Conservation (phyloP, 2,329 filamentous ascomycete species). For the Trichoderma sp. region DNA sequence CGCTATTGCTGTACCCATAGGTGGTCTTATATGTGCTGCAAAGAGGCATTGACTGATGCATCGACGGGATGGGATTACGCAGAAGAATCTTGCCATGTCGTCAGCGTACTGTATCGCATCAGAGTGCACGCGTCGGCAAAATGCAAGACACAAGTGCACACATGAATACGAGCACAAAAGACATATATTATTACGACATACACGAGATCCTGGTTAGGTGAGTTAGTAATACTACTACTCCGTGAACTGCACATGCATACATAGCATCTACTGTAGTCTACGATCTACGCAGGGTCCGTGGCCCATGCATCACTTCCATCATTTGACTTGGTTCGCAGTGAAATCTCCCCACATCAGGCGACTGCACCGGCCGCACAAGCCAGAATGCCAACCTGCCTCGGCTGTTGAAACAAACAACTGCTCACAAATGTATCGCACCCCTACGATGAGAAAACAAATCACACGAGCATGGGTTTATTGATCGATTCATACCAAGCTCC, state of each 20-base stretch:
- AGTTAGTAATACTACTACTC: not conserved
- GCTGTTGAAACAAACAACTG: not conserved
- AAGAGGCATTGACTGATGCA: not conserved
- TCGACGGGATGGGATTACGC: not conserved
- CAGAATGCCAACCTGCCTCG: not conserved
- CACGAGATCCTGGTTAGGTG: not conserved
- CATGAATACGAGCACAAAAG: not conserved
- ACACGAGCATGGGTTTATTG: not conserved
- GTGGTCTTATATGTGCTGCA: not conserved
- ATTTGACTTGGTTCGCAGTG: not conserved
- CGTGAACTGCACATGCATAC: too few species aligned
- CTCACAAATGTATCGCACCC: not conserved
- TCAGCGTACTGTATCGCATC: not conserved
- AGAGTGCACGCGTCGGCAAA: not conserved
- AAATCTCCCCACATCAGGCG: not conserved
- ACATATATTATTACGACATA: not conserved
- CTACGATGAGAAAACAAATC: not conserved
- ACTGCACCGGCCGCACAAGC: not conserved
- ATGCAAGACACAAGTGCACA: not conserved
- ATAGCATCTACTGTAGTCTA: not conserved
- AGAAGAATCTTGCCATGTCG: not conserved
- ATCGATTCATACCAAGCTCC: not conserved
- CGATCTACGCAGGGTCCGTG: slow-evolving; percentile 4
- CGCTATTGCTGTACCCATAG: not conserved
- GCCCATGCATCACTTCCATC: not conserved